Conservation (phyloP, 1,284 basidiomycete genomes). For the Marasmius sp. region DNA sequence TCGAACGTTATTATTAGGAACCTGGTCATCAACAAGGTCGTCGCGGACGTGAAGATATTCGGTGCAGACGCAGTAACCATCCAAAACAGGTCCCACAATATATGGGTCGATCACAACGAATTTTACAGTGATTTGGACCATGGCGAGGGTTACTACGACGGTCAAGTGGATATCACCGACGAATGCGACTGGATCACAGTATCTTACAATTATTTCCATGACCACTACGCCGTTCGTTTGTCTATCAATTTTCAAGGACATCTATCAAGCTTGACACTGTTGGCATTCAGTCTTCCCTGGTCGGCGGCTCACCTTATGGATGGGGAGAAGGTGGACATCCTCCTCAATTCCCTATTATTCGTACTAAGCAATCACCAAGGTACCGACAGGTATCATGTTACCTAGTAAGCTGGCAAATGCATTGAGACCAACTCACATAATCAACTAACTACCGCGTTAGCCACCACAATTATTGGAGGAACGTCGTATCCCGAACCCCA, state of each 20-base stretch:
- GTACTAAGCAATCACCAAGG: slow-evolving; percentile 6
- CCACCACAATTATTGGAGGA: slow-evolving; percentile 23
- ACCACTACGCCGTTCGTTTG: slow-evolving; percentile 21
- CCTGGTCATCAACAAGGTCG: slow-evolving; percentile 23
- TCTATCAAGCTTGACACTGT: neutral
- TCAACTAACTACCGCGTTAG: slow-evolving; percentile 2
- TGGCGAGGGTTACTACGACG: slow-evolving; percentile 25
- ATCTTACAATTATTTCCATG: slow-evolving; percentile 24
- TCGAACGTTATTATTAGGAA: slow-evolving; percentile 24
- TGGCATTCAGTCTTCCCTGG: slow-evolving; percentile 18
- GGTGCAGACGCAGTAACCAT: slow-evolving; percentile 17
- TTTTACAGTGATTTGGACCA: slow-evolving; percentile 22
- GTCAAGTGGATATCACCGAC: slow-evolving; percentile 23
- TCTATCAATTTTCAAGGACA: neutral
- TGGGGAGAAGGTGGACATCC: slow-evolving; percentile 16
- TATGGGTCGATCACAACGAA: slow-evolving; percentile 26
- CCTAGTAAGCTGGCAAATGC: slow-evolving; percentile 15
- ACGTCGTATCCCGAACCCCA: slow-evolving; percentile 23
- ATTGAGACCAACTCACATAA: neutral
- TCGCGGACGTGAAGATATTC: slow-evolving; percentile 11
- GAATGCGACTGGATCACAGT: slow-evolving; percentile 22
- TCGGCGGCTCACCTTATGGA: slow-evolving; percentile 20
- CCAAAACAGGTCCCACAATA: slow-evolving; percentile 15
- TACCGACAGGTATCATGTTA: slow-evolving; percentile 24
- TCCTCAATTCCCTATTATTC: neutral